Evolutionary conservation across 129 eudicot species (phyloP).

Genomic region (Ambrosia trifida): DNA sequence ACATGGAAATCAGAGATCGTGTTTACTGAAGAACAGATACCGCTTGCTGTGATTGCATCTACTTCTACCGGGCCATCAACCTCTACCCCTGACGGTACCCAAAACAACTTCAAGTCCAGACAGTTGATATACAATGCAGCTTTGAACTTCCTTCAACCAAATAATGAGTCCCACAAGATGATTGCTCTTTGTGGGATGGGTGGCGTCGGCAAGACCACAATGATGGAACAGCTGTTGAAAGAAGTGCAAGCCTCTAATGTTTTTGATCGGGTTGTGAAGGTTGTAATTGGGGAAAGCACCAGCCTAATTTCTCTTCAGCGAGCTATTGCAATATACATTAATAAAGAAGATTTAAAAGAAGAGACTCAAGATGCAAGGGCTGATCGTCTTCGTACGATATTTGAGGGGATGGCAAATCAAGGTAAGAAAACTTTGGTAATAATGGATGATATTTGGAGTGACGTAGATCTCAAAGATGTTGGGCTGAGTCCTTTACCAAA

Average conservation of each 20-base stretch:
- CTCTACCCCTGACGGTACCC: neutral
- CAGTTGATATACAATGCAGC: neutral
- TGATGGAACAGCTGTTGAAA: slow-evolving; percentile 22
- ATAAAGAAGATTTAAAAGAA: neutral
- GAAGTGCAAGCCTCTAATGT: neutral
- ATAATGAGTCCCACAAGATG: neutral
- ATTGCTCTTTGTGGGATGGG: slow-evolving; percentile 23
- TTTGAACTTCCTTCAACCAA: neutral
- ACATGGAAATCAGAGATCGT: no score
- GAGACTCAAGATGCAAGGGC: slow-evolving; percentile 18
- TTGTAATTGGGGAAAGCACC: slow-evolving; percentile 13
- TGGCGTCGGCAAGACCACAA: slow-evolving; percentile 21
- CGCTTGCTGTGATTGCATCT: no score
- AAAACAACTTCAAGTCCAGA: neutral
- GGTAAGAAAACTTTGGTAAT: slow-evolving; percentile 8
- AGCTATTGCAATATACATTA: neutral
- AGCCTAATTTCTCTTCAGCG: neutral
- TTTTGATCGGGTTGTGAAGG: slow-evolving; percentile 15
- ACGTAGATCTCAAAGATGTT: slow-evolving; percentile 10
- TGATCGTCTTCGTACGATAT: neutral
- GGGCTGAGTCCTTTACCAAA: slow-evolving; percentile 22
- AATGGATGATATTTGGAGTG: slow-evolving; percentile 24
- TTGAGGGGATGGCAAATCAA: neutral
- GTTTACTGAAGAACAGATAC: no score
- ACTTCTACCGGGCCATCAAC: neutral